Evolutionary conservation across 2,329 filamentous ascomycete species (phyloP).

Genomic region (Calonectria pauciramosa): DNA sequence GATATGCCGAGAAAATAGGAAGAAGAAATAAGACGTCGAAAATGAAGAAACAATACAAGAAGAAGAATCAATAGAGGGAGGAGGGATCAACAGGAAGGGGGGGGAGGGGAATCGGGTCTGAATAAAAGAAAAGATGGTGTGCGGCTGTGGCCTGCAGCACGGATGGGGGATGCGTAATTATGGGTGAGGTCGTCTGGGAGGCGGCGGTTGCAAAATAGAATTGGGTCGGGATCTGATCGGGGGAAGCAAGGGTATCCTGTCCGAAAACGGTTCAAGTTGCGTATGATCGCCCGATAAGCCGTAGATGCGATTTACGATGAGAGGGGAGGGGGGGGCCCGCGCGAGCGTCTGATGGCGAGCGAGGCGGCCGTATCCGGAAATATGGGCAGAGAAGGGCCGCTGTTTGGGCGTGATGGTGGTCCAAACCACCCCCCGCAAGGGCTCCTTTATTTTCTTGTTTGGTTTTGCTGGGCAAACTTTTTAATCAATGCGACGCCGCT

Average conservation of each 20-base stretch:
- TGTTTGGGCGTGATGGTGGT: not conserved
- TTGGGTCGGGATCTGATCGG: slow-evolving; percentile 36
- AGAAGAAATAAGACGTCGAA: not conserved
- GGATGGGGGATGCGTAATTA: slow-evolving; percentile 14
- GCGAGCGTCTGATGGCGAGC: not conserved
- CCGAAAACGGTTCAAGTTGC: slow-evolving; percentile 44
- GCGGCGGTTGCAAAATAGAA: slow-evolving; percentile 33
- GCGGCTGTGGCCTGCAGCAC: not conserved
- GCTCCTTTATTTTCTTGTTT: not conserved
- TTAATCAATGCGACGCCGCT: slow-evolving; percentile 11
- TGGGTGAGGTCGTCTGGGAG: slow-evolving; percentile 24
- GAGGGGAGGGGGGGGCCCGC: not conserved
- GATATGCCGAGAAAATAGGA: not conserved
- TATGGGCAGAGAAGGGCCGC: slow-evolving; percentile 5
- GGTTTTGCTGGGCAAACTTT: not conserved
- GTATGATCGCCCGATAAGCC: slow-evolving; percentile 26
- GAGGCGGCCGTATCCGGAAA: slow-evolving; percentile 3
- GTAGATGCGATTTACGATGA: not conserved
- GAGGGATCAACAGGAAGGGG: not conserved
- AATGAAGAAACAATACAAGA: slow-evolving; percentile 7
- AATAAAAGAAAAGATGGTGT: not conserved
- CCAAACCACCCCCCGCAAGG: not conserved
- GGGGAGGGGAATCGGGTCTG: not conserved
- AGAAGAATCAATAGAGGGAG: not conserved
- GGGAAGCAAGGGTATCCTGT: slow-evolving; percentile 37